Conservation (phyloP, 495 filamentous ascomycete species). For the Elasticomyces elasticus region DNA sequence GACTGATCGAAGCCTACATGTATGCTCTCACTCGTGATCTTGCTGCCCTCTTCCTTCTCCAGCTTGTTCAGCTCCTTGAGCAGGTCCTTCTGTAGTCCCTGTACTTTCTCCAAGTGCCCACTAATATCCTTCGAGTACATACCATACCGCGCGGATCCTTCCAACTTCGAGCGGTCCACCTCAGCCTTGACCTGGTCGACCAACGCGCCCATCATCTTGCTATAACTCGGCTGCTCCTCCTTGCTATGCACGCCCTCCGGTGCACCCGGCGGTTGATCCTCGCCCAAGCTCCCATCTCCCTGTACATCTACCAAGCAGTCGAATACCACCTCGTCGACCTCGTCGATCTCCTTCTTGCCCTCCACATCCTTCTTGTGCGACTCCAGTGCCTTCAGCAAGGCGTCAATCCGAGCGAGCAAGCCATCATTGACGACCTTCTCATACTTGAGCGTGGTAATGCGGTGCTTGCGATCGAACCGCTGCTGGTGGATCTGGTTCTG, state of each 20-base stretch:
- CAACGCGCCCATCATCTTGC: conserved; percentile 87
- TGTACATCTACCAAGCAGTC: conserved; percentile 72
- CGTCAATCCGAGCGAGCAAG: conserved; percentile 69
- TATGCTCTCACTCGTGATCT: conserved; percentile 88
- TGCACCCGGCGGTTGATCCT: conserved; percentile 63
- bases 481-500: conserved; percentile 93
- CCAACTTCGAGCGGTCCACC: conserved; percentile 29
- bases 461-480: conserved; percentile 67
- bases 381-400: conserved; percentile 60
- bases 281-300: conserved; percentile 44
- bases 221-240: conserved; percentile 71
- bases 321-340: conserved; percentile 75
- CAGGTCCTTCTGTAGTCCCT: conserved; percentile 65
- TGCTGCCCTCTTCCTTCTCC: conserved; percentile 74
- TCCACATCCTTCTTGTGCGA: conserved; percentile 54
- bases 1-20: conserved; percentile 86
- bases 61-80: conserved; percentile 61
- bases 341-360: conserved; percentile 34
- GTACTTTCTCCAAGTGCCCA: conserved; percentile 65
- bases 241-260: conserved; percentile 68
- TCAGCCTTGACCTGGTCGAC: conserved; percentile 72
- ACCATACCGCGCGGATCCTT: conserved; percentile 51
- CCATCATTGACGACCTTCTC: conserved; percentile 90
- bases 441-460: conserved; percentile 86
- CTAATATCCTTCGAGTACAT: conserved; percentile 67